Evolutionary conservation across 306 rosid species (phyloP), one percentile per base, ranked within the genome.

Genomic region (Cucurbita pepo): DNA sequence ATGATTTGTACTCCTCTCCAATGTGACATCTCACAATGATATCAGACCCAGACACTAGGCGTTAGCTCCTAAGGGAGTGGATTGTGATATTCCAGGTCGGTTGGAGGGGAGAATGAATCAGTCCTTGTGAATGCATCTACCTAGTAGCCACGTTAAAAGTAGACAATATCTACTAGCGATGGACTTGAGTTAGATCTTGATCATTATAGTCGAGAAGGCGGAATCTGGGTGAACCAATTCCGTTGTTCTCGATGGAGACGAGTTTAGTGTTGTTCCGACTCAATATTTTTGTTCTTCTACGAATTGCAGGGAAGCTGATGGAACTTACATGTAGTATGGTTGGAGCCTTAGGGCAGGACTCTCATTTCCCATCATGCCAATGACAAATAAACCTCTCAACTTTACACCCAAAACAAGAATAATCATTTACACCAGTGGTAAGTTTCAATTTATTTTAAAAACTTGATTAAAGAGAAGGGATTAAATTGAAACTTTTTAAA

Each of bases 311-410:
- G 79, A 92, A 83, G 60, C 81, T 92, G 90, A 78, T 87, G 85
- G 91, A 93, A 82, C 80, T 86, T 52, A 86, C 96, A 0, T 93
- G 98, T 80, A 81, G 82, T 52, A 79, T 90, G 96, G 81, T 93
- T 72, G 98, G 91, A 84, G 82, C 86, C 79, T 62, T 92, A 78
- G 95, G 95, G 78, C 86, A 71, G 59, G 84, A 84, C 13, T 87
- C 90, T 82, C 81, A 76, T 65, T 81, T 88, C 84, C 75, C 91
- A 79, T 77, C 89, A n/a, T 86, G 89, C 74, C 84, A 75, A 86
- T 86, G 82, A 85, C 75, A 66, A 47, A 67, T 22, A 65, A 65
- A 65, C 53, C 54, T 65, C 30, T 19, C 71, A 65, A 12, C 4
- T 65, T 65, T 51, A 65, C 13, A 65, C 30, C 16, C 72, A 47